Conservation (phyloP, 345 rosid genomes). For the Lepidium aucheri region DNA sequence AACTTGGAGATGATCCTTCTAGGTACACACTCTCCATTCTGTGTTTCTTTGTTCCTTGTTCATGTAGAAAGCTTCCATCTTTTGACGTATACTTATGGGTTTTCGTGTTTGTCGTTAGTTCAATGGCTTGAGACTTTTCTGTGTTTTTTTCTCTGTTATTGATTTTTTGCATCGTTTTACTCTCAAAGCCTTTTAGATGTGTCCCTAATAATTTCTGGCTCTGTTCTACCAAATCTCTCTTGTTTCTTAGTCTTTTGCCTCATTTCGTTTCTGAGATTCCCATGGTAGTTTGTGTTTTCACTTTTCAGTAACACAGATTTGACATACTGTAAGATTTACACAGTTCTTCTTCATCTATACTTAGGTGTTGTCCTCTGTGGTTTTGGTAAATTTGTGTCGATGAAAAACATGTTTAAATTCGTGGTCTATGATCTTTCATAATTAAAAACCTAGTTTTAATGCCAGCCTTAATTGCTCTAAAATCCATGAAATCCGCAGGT, state of each 20-base stretch:
- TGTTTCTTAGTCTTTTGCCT: neutral
- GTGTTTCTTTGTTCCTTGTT: neutral
- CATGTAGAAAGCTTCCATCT: neutral
- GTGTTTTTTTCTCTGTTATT: neutral
- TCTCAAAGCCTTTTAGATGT: neutral
- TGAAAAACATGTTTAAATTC: too few species aligned
- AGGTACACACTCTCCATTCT: slow-evolving; percentile 30
- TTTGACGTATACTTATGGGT: neutral
- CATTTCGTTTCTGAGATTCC: neutral
- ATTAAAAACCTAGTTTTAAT: neutral
- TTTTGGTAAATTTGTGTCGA: too few species aligned
- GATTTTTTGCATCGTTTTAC: neutral
- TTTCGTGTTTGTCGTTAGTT: neutral
- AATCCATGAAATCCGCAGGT: slow-evolving; percentile 34
- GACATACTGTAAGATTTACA: neutral
- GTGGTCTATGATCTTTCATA: neutral
- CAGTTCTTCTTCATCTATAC: too few species aligned
- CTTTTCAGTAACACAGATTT: neutral
- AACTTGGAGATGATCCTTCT: slow-evolving; percentile 73
- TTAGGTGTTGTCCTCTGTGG: too few species aligned
- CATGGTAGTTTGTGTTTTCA: neutral
- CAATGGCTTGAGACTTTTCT: neutral
- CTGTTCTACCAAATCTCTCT: neutral
- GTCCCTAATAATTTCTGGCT: neutral
- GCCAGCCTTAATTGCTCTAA: neutral